A percentile compares a stretch with the other conserved stretches of the same genome.
Conservation (phyloP, 2,329 filamentous ascomycete species). For the Aspergillus tanneri region DNA sequence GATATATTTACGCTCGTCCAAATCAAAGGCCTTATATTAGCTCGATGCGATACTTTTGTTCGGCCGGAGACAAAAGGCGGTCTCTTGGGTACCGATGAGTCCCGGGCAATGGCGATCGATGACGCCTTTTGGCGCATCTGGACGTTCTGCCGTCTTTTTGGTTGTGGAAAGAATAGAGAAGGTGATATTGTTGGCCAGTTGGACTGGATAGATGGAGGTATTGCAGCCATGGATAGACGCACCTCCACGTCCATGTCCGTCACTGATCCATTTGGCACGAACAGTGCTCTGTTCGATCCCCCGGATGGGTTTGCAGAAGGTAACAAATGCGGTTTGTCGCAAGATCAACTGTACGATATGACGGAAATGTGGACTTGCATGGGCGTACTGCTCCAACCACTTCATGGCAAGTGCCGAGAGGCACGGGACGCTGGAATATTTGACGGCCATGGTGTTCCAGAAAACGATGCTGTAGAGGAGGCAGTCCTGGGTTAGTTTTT, state of each 20-base stretch:
- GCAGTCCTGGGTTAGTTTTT: slow-evolving; percentile 50
- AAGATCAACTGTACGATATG: slow-evolving; percentile 62
- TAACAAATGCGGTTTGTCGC: slow-evolving; percentile 55
- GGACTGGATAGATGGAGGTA: slow-evolving; percentile 62
- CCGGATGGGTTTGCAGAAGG: slow-evolving; percentile 59
- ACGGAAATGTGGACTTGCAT: slow-evolving; percentile 65
- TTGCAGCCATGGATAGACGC: slow-evolving; percentile 49
- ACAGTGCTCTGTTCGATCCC: slow-evolving; percentile 55
- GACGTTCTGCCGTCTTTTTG: slow-evolving; percentile 66
- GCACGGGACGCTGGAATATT: slow-evolving; percentile 59
- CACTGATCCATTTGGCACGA: slow-evolving; percentile 52
- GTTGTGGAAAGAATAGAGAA: slow-evolving; percentile 57
- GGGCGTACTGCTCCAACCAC: slow-evolving; percentile 54
- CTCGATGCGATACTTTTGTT: slow-evolving; percentile 57
- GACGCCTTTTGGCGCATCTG: slow-evolving; percentile 65
- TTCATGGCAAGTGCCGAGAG: slow-evolving; percentile 55
- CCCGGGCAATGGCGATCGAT: slow-evolving; percentile 54
- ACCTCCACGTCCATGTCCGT: slow-evolving; percentile 43
- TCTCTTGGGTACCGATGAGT: slow-evolving; percentile 49
- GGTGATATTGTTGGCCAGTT: slow-evolving; percentile 60
- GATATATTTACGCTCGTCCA: slow-evolving; percentile 56
- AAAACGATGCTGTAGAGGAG: slow-evolving; percentile 47
- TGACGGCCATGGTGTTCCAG: slow-evolving; percentile 53
- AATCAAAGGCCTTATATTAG: slow-evolving; percentile 57
- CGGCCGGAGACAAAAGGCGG: slow-evolving; percentile 57